A percentile compares a stretch with the other conserved stretches of the same genome.
Conservation (phyloP, 2,329 filamentous ascomycete genomes). For the Rutstroemia sp. region DNA sequence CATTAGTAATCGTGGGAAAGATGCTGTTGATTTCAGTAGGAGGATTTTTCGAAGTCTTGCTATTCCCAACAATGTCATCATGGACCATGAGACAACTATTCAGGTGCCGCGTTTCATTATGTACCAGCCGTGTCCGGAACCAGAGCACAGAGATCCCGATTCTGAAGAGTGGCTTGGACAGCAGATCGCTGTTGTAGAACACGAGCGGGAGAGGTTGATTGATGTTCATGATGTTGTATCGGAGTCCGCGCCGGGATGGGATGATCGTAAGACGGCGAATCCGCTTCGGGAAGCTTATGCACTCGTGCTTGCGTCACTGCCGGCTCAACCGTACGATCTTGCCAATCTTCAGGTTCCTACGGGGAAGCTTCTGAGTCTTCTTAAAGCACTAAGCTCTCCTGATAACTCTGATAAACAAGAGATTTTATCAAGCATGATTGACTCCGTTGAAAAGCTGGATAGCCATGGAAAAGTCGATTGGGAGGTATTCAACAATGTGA, state of each 20-base stretch:
- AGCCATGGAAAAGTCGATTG: not conserved
- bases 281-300: not conserved
- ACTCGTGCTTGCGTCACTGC: not conserved
- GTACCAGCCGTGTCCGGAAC: not conserved
- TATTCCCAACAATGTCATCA: not conserved
- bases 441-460: not conserved
- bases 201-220: not conserved
- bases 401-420: not conserved
- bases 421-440: not conserved
- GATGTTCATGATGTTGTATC: not conserved
- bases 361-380: not conserved
- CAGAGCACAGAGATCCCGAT: not conserved
- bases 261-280: not conserved
- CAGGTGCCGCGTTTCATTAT: not conserved
- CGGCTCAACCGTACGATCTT: not conserved
- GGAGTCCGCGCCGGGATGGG: not conserved
- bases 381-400: not conserved
- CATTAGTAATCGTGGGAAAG: not conserved
- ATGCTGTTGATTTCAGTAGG: not conserved
- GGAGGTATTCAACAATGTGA: not conserved
- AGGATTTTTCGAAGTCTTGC: not conserved
- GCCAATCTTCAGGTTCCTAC: not conserved
- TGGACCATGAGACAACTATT: not conserved
- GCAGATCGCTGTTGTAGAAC: not conserved
- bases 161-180: not conserved